Evolutionary conservation across 768 basidiomycete genomes (phyloP).

Genomic region (Rhizopogon vinicolor): DNA sequence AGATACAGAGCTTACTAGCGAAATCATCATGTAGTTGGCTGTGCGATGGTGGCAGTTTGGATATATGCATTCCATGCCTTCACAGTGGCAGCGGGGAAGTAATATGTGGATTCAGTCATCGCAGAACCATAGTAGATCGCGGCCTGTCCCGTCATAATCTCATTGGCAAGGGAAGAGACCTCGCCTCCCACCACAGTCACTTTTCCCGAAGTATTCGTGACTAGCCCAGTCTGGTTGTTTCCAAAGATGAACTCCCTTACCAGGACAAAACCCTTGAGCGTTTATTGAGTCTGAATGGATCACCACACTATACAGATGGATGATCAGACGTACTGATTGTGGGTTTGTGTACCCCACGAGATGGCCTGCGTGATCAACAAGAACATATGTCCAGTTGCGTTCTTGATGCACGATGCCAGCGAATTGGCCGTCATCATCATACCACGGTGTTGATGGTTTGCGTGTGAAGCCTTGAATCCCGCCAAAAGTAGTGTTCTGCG

Average conservation of each 20-base stretch:
- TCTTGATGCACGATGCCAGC: conserved; percentile 75
- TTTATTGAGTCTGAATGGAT: background rate
- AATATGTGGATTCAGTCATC: conserved; percentile 46
- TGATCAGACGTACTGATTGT: conserved; percentile 36
- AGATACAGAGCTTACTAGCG: too few species aligned
- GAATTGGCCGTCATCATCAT: conserved; percentile 50
- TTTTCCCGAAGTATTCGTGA: conserved; percentile 26
- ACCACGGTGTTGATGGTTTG: conserved; percentile 66
- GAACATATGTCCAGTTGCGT: conserved; percentile 48
- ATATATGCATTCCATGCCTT: conserved; percentile 53
- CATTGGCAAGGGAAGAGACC: conserved; percentile 36
- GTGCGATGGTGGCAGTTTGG: background rate
- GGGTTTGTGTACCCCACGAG: conserved; percentile 35
- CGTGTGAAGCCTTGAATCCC: conserved; percentile 72
- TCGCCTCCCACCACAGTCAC: conserved; percentile 49
- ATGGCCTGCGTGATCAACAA: conserved; percentile 36
- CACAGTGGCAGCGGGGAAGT: conserved; percentile 51
- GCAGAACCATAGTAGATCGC: conserved; percentile 53
- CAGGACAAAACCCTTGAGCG: conserved; percentile 52
- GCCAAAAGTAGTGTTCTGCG: conserved; percentile 74
- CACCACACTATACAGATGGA: background rate
- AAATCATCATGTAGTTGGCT: too few species aligned
- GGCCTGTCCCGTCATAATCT: conserved; percentile 48
- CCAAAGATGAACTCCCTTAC: conserved; percentile 67
- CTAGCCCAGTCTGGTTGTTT: conserved; percentile 52